Evolutionary conservation across 208 protist species (phyloP), one percentile per base, ranked within the genome.

Genomic region (Wallacemonas sp.): DNA sequence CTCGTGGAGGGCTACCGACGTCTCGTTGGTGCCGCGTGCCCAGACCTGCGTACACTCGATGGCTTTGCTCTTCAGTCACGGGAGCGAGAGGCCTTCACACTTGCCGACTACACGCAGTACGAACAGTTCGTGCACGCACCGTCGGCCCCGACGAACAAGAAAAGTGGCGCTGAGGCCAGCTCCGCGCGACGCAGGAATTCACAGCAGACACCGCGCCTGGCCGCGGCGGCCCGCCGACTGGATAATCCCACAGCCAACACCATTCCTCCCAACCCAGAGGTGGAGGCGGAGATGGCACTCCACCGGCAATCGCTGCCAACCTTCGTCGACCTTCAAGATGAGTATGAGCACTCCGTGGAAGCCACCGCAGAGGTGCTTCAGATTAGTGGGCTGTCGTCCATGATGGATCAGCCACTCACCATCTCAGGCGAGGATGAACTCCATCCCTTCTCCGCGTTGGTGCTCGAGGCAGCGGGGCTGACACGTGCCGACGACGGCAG

Each of bases 1-100:
- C 61, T 91, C 9, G 34, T 87, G 13, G 85, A 93, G 64, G 66
- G 63, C 26, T 95, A 91, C 60, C 81, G 78, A 15, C 45, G 64
- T 9, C 50, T 44, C 17, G n/a, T 95, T 9, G 61, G 77, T 21
- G 33, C 46, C 27, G 55, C 48, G 19, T 93, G 86, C 60, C 63
- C 76, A 34, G 62, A 68, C n/a, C 61, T 95, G 34, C 76, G 81
- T 19, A 61, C 46, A 19, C 71, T 95, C 6, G 89, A 95, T 62
- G 67, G 77, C 38, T 41, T 57, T 38, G 50, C n/a, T 2, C 50
- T 57, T 10, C 50, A 57, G 29, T 57, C 50, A 1, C 50, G 50
- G 10, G 50, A 57, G 32, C 50, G 50, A 4, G 50, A 41, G 50
- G 29, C 50, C 50, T 57, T 57, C 30, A 39, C 50, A 26, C 30